Evolutionary conservation across 176 grass and related monocot species (phyloP), one percentile per base, ranked within the genome.

Genomic region (Triticum aestivum): DNA sequence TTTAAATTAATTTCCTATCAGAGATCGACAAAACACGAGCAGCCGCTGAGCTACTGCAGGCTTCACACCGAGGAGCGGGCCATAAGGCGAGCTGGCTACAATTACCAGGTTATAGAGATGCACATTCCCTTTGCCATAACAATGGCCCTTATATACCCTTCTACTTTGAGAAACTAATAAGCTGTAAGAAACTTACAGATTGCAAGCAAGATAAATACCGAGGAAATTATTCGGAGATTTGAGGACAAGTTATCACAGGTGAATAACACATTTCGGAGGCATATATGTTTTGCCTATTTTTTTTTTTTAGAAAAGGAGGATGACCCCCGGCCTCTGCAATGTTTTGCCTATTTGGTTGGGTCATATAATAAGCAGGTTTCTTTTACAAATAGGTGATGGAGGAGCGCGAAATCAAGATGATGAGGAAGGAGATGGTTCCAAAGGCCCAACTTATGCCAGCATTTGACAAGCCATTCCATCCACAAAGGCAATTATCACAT

Each of bases 391-490:
- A 52, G 96, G 84, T 93, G 29, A 95, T 95, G 84, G 93, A 98
- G 86, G 91, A 98, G 75, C 93, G 91, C 23, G 96, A 98, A 59
- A 94, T 98, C 86, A 98, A 94, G 83, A 73, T 90, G 78, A 95
- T 94, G 96, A 91, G 96, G 87, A 98, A 95, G 74, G 96, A 98
- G 79, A 98, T 98, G 96, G 91, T 95, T 76, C 96, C 91, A 9
- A 98, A 98, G 84, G 96, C 93, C 8, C 96, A 98, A 86, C 86
- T 98, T 69, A 98, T 98, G 96, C 93, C 96, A 86, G 87, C 86
- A 38, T 98, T 95, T 78, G 91, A 98, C 85, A 98, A 89, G 35
- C 93, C 96, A 77, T 95, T 98, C 84, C 86, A 93, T 82, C 96
- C 91, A 73, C 88, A 95, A 75, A 92, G 96, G 96, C 92, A 94